A percentile compares a stretch with the other conserved stretches of the same genome.
These are phyloP conservation scores for Pseudogymnoascus sp. DNA, from an alignment of 2,329 filamentous ascomycete genomes.

Conservation along the genomic window DNA sequence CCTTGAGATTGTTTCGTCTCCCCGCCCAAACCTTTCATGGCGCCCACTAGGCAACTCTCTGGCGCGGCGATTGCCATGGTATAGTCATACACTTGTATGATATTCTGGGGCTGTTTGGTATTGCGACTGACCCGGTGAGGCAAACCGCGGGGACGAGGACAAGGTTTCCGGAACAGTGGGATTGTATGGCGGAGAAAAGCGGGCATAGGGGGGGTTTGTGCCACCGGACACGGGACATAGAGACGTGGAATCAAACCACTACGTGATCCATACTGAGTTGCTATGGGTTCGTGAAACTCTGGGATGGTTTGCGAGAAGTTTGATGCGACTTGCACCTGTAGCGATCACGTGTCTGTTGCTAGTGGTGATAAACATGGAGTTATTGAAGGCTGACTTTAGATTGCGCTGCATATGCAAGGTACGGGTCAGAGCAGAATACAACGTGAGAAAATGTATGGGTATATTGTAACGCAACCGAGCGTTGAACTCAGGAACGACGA, in stretches of 20 bases:
- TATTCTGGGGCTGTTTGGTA: not conserved
- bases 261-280: not conserved
- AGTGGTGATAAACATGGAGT: not conserved
- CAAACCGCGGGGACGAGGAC: not conserved
- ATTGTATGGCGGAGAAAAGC: not conserved
- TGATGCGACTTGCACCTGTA: not conserved
- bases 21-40: not conserved
- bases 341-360: not conserved
- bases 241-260: not conserved
- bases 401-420: not conserved
- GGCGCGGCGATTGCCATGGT: not conserved
- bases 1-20: not conserved
- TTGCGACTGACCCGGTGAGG: not conserved
- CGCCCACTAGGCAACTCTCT: not conserved
- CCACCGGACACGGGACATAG: not conserved
- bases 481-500: not conserved
- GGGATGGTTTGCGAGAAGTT: constrained; percentile 7
- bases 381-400: not conserved
- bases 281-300: constrained; percentile 3
- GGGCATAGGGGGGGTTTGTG: not conserved
- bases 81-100: not conserved
- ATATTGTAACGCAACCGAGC: not conserved
- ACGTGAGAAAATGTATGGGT: not conserved
- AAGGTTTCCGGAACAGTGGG: not conserved
- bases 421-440: not conserved